Conservation (phyloP, 2,329 filamentous ascomycete genomes). For the Akanthomyces dipterigenus region DNA sequence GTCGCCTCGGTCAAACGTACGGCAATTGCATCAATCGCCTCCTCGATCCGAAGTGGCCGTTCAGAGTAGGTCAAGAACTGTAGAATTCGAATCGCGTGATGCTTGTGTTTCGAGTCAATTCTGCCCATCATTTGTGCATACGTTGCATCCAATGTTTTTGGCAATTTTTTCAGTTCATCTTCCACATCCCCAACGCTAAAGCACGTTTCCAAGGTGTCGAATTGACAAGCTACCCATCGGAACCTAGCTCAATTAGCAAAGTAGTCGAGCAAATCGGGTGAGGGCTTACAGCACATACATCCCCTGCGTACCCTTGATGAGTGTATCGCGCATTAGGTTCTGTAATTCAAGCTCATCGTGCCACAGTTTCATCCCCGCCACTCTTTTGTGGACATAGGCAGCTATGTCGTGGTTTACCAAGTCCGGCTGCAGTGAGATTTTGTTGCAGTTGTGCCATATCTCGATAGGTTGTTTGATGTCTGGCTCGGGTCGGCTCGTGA, state of each 20-base stretch:
- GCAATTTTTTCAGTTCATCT: not conserved
- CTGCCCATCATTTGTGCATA: not conserved
- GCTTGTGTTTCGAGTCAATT: not conserved
- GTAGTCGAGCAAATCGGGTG: no score
- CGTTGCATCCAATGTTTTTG: conserved; percentile 2
- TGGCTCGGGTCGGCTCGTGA: conserved; percentile 7
- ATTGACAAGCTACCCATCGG: conserved; percentile 10
- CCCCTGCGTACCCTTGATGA: not conserved
- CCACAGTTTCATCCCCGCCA: not conserved
- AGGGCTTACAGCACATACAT: no score
- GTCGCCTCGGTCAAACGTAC: not conserved
- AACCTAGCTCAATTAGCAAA: not conserved
- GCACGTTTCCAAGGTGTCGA: conserved; percentile 6
- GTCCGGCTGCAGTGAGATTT: not conserved
- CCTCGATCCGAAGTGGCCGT: conserved; percentile 2
- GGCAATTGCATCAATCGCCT: not conserved
- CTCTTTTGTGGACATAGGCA: not conserved
- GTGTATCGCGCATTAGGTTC: not conserved
- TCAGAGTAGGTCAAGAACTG: conserved; percentile 5
- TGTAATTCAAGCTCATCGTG: not conserved
- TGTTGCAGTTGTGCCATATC: not conserved
- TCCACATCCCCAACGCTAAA: not conserved
- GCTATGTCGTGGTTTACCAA: not conserved
- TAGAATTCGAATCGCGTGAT: not conserved
- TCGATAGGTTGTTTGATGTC: conserved; percentile 3